phyloP scores from a whole-genome alignment of 352 stramenopile genomes.

The Globisporangium radiosum region DNA sequence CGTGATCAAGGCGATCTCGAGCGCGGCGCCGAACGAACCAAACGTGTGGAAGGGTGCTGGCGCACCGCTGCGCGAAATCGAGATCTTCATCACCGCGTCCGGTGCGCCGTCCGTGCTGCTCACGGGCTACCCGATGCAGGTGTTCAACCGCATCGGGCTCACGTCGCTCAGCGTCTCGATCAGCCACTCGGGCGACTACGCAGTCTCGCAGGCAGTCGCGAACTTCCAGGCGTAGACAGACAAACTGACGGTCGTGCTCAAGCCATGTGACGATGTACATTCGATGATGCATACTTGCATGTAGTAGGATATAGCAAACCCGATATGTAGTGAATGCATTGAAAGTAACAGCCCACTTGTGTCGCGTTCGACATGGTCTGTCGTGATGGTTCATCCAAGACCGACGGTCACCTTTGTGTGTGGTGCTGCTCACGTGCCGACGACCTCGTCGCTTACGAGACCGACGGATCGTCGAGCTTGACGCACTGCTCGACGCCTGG shows the following conservation, averaged over 20 bases:
- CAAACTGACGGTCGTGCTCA: too few species aligned
- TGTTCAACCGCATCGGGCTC: constrained; percentile 72
- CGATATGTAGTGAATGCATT: neutral
- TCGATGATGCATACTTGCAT: neutral
- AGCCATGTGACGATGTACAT: too few species aligned
- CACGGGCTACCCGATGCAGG: constrained; percentile 65
- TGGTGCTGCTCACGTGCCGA: too few species aligned
- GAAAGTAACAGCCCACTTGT: neutral
- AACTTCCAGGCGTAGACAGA: constrained; percentile 37
- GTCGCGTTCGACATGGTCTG: too few species aligned
- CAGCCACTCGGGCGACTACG: constrained; percentile 85
- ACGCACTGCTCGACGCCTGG: constrained; percentile 56
- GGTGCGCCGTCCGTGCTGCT: constrained; percentile 73
- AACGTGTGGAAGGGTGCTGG: constrained; percentile 71
- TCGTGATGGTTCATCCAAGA: too few species aligned
- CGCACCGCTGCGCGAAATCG: constrained; percentile 77
- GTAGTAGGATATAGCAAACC: neutral
- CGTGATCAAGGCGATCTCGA: constrained; percentile 89
- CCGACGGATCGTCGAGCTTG: constrained; percentile 17
- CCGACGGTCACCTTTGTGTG: too few species aligned
- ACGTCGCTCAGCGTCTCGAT: constrained; percentile 82
- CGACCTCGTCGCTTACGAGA: too few species aligned
- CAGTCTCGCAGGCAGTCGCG: constrained; percentile 77
- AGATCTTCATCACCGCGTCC: constrained; percentile 77
- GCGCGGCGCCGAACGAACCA: constrained; percentile 44